Evolutionary conservation across 768 basidiomycete species (phyloP), one percentile per base, ranked within the genome.

Genomic region (Amylocystis lapponica): DNA sequence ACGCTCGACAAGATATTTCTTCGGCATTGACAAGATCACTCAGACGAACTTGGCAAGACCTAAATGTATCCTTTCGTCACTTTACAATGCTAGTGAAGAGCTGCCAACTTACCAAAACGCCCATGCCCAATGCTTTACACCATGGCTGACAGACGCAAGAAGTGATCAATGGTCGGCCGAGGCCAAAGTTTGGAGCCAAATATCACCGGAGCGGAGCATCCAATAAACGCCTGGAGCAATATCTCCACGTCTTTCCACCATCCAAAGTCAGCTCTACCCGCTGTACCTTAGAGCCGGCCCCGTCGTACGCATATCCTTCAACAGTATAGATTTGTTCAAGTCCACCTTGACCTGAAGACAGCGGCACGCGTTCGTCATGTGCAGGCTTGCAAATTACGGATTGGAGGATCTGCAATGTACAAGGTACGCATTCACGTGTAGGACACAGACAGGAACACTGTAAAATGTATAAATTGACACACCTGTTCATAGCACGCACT

Each of bases 101-200:
- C 34, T 8, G 34, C 19, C 34, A 12, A 38, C 44, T 3, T 27
- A 52, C 54, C 54, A 55, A 35, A 52, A 52, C 5, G 52, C 44
- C 54, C 54, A 55, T 3, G 51, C 47, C 54, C 54, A 55, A 26
- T 50, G 47, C 36, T 55, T 55, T 42, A 42, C 41, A 11, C 54
- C 51, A 16, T 55, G 46, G 16, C 54, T 54, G 6, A 17, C 21
- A 2, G 1, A 20, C 14, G n/a, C n/a, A n/a, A n/a, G n/a, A n/a
- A n/a, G n/a, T n/a, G n/a, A n/a, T n/a, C n/a, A n/a, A n/a, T n/a
- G n/a, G n/a, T n/a, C n/a, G n/a, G n/a, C n/a, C n/a, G n/a, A n/a
- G n/a, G n/a, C n/a, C n/a, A n/a, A n/a, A 14, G 17, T 17, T 25
- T 4, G 17, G 7, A 17, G 29, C n/a, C n/a, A n/a, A n/a, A n/a